Evolutionary conservation across 1,139 yeast species (phyloP).

Genomic region (Pichia cactophila): DNA sequence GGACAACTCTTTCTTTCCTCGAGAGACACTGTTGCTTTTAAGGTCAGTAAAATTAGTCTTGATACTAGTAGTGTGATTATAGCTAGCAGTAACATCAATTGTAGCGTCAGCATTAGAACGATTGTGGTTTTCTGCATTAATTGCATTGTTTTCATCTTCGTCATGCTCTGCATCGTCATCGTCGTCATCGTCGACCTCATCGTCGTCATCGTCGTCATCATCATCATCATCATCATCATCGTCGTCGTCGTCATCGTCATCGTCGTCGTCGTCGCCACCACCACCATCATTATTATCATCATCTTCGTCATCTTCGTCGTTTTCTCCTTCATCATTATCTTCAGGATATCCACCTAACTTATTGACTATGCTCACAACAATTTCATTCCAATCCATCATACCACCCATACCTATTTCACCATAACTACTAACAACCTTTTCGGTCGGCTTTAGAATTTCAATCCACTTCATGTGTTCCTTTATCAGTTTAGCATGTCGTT

Average conservation of each 20-base stretch:
- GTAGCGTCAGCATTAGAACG: neutral
- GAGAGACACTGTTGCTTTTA: too few relatives aligned
- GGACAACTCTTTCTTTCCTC: too few relatives aligned
- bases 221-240: constrained; percentile 7
- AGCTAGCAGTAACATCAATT: neutral
- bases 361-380: constrained; percentile 75
- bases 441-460: constrained; percentile 82
- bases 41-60: too few relatives aligned
- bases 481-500: constrained; percentile 65
- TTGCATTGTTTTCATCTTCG: too few relatives aligned
- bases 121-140: neutral
- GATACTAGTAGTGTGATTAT: too few relatives aligned
- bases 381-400: constrained; percentile 86
- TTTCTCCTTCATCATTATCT: constrained; percentile 39
- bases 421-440: constrained; percentile 84
- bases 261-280: constrained; percentile 27
- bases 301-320: constrained; percentile 39
- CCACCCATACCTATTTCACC: constrained; percentile 97
- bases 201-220: neutral
- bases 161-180: constrained; percentile 2
- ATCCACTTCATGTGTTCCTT: constrained; percentile 90
- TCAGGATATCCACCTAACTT: constrained; percentile 88
- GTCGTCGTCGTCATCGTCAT: constrained; percentile 31
- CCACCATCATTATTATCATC: constrained; percentile 40
- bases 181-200: constrained; percentile 1